phyloP scores from a whole-genome alignment of 139 green algal genomes.

The Chlorella sorokiniana region DNA sequence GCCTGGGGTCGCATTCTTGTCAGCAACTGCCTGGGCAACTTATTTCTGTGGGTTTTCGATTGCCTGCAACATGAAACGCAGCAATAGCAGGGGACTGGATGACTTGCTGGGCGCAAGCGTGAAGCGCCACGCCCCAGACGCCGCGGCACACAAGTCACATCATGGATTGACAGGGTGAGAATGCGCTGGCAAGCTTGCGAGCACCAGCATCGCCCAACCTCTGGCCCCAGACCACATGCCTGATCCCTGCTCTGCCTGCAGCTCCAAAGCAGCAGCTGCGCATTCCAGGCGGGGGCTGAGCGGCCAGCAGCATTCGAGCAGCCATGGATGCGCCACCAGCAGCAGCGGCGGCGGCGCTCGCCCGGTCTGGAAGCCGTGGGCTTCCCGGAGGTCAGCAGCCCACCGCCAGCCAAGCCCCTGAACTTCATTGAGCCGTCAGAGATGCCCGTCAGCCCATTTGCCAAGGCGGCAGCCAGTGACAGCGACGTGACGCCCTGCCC shows the following conservation, averaged over 20 bases:
- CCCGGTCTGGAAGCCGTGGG: too few species aligned
- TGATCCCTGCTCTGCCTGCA: background rate
- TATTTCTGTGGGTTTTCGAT: background rate
- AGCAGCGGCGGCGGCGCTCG: background rate
- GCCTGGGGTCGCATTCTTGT: too few species aligned
- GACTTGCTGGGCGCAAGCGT: background rate
- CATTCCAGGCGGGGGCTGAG: background rate
- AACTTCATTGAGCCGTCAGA: background rate
- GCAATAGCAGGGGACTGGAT: background rate
- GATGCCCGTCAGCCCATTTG: slow-evolving; percentile 16
- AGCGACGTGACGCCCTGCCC: background rate
- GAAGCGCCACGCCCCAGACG: background rate
- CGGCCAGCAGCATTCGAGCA: slow-evolving; percentile 3
- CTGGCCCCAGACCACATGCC: background rate
- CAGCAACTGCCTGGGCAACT: too few species aligned
- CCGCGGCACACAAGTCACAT: background rate
- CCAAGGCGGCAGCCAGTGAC: background rate
- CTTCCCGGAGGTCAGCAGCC: background rate
- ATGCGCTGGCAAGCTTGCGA: background rate
- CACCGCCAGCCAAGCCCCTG: background rate
- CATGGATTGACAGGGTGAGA: background rate
- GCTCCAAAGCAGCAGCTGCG: background rate
- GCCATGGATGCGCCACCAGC: background rate
- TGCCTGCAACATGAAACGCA: background rate
- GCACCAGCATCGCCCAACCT: background rate